Conservation (phyloP, 345 rosid species). For the Garcia nutans region DNA sequence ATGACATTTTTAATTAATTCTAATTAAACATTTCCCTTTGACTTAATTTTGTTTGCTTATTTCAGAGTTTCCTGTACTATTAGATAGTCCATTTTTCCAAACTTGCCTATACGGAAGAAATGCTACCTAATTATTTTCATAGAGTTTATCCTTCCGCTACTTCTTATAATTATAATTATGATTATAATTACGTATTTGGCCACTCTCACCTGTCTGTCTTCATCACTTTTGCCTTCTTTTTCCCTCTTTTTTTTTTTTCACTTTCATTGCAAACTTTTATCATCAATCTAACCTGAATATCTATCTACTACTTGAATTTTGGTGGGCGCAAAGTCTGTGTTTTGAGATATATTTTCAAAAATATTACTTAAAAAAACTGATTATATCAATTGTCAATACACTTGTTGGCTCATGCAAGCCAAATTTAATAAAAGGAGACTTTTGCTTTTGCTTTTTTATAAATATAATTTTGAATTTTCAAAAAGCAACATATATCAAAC, state of each 20-base stretch:
- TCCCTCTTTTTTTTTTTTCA: neutral
- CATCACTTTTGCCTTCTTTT: neutral
- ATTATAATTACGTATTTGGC: constrained; percentile 17
- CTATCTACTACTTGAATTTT: neutral
- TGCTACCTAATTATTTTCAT: neutral
- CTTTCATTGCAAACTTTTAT: neutral
- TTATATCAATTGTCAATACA: too few species aligned
- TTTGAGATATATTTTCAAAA: too few species aligned
- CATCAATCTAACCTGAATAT: neutral
- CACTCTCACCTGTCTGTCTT: constrained; percentile 18
- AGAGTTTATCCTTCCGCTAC: neutral
- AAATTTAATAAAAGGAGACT: too few species aligned
- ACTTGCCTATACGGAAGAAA: constrained; percentile 32
- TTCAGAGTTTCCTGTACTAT: neutral
- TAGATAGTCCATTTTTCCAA: constrained; percentile 21
- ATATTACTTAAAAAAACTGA: too few species aligned
- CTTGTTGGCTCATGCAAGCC: too few species aligned
- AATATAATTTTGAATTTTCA: too few species aligned
- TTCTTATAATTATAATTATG: too few species aligned
- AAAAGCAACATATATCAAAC: too few species aligned
- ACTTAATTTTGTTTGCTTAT: neutral
- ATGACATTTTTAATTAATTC: too few species aligned
- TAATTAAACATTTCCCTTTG: too few species aligned
- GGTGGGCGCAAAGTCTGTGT: neutral
- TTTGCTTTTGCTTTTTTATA: too few species aligned